Percentiles rank a stretch among this genome's conserved stretches.
Conservation (phyloP, 2,329 filamentous ascomycete genomes). For the Bretziella fagacearum region DNA sequence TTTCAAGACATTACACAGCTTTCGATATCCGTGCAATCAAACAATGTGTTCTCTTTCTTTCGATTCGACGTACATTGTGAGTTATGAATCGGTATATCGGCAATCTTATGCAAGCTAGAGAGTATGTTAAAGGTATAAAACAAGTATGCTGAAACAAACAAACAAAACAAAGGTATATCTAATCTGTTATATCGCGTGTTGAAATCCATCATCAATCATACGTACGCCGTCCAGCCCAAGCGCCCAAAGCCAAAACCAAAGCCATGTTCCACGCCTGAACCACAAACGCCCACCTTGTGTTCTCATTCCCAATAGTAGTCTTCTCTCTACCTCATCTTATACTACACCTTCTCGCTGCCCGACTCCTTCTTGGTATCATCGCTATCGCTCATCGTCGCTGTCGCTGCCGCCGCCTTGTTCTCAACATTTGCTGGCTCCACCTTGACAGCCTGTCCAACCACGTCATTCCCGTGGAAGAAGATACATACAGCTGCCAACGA, state of each 20-base stretch:
- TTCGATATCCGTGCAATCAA: too few species aligned
- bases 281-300: background rate
- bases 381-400: background rate
- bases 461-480: constrained; percentile 34
- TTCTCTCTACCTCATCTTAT: background rate
- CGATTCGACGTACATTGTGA: too few species aligned
- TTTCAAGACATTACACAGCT: too few species aligned
- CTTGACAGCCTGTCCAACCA: constrained; percentile 27
- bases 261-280: background rate
- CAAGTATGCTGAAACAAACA: background rate
- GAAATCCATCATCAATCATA: background rate
- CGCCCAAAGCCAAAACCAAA: background rate
- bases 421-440: too few species aligned
- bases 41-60: too few species aligned
- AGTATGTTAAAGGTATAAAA: background rate
- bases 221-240: background rate
- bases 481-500: constrained; percentile 29
- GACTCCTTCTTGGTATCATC: background rate
- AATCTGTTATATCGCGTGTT: background rate
- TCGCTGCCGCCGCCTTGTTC: background rate
- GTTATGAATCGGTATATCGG: too few species aligned
- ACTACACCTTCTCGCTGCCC: background rate
- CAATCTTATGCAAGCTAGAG: too few species aligned
- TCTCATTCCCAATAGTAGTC: background rate
- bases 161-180: background rate